Evolutionary conservation across 768 basidiomycete genomes (phyloP).

Genomic region (Termitomyces sp.): DNA sequence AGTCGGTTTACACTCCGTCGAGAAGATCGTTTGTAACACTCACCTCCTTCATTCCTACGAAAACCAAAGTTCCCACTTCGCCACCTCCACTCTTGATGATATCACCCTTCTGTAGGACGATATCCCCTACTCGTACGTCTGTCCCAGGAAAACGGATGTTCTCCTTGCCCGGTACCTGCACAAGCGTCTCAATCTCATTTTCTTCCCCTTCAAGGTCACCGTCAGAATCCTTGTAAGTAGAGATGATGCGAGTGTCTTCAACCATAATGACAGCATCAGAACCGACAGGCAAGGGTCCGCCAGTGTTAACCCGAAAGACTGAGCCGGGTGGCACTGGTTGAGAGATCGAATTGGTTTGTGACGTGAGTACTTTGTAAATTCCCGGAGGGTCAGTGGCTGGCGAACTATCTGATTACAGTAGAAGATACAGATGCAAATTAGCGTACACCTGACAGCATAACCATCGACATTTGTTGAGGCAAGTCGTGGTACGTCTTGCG

Average conservation of each 20-base stretch:
- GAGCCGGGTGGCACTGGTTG: conserved; percentile 41
- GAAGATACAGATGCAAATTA: neutral
- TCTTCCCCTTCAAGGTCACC: conserved; percentile 52
- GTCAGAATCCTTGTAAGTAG: conserved; percentile 33
- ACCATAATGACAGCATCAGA: conserved; percentile 87
- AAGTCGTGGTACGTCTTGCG: conserved; percentile 55
- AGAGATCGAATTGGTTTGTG: conserved; percentile 41
- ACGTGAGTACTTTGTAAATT: conserved; percentile 60
- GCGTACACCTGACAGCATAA: conserved; percentile 71
- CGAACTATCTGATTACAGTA: neutral
- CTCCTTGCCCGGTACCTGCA: conserved; percentile 54
- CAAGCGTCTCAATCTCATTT: conserved; percentile 61
- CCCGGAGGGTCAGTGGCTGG: conserved; percentile 62
- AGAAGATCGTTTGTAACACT: conserved; percentile 6
- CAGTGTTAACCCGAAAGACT: conserved; percentile 82
- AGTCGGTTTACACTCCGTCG: neutral
- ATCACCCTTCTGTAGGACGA: conserved; percentile 59
- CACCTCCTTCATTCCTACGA: conserved; percentile 72
- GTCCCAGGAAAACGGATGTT: conserved; percentile 73
- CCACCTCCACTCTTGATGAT: conserved; percentile 64
- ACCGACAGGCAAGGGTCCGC: conserved; percentile 71
- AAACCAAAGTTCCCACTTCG: conserved; percentile 77
- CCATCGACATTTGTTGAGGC: conserved; percentile 84
- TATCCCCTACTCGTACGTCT: conserved; percentile 63
- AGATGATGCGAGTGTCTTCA: conserved; percentile 80